Evolutionary conservation across 2,329 filamentous ascomycete genomes (phyloP), one percentile per base, ranked within the genome.

Genomic region (Balansia obtecta): DNA sequence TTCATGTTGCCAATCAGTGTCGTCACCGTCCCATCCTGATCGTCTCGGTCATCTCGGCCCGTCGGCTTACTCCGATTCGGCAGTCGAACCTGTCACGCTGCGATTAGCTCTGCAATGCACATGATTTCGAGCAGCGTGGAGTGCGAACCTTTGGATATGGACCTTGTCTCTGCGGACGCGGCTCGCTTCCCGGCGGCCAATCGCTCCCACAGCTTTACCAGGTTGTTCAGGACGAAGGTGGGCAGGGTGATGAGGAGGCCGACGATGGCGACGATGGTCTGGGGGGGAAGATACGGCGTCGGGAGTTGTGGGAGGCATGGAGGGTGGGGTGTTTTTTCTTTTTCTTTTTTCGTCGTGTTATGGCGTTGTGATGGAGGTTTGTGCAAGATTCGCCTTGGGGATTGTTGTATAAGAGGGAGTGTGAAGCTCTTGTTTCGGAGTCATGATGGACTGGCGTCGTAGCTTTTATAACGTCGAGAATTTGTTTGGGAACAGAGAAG

Each of bases 171-270:
- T 4, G 12, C n/a, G 4, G 18, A 3, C 16, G 39, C 4, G 39
- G 18, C 18, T 18, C 39, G 39, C 6, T 10, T 18, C 39, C 39
- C 4, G 2, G 5, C n/a, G 4, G n/a, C 18, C 9, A 8, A n/a
- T 41, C 39, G 39, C 8, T 41, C 39, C 39, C 39, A 41, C 16
- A 18, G n/a, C 39, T 41, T 41, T n/a, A 2, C 13, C 10, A 20
- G 10, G 4, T 11, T 20, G 4, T 11, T 20, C n/a, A 49, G 53
- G 45, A 55, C 54, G 48, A 55, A 51, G 50, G 3, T 18, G 18
- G 39, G 39, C 10, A 41, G 39, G 39, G 10, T 10, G 39, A 41
- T 11, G 4, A 41, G 13, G 12, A 41, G 2, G 39, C 11, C 39
- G 39, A 41, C 10, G n/a, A 41, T 41, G 39, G 39, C 39, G 2